phyloP scores from a whole-genome alignment of 768 basidiomycete species.

The Leccinum broughii region DNA sequence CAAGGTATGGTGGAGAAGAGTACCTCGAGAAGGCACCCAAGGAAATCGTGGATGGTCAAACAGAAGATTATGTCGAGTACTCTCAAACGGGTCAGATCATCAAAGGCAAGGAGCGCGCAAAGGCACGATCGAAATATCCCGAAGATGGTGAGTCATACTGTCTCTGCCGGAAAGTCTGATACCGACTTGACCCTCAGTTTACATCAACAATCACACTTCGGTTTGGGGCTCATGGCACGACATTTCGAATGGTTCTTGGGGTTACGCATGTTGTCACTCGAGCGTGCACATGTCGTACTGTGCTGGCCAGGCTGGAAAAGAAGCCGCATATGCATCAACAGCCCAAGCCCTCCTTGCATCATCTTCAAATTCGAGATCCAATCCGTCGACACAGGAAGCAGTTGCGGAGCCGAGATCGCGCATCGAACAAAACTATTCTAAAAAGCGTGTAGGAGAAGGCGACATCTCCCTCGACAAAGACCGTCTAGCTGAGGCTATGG shows the following conservation, averaged over 20 bases:
- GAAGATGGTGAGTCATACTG: slow-evolving; percentile 75
- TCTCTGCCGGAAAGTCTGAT: not conserved
- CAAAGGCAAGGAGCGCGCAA: slow-evolving; percentile 87
- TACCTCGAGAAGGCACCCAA: slow-evolving; percentile 88
- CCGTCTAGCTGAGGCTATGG: slow-evolving; percentile 65
- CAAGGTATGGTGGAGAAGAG: slow-evolving; percentile 92
- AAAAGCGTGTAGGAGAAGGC: slow-evolving; percentile 80
- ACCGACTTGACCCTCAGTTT: slow-evolving; percentile 49
- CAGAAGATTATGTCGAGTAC: slow-evolving; percentile 97
- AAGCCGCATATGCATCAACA: slow-evolving; percentile 73
- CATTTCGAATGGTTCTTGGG: slow-evolving; percentile 70
- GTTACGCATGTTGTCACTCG: slow-evolving; percentile 95
- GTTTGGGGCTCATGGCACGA: slow-evolving; percentile 99
- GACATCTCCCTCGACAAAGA: slow-evolving; percentile 75
- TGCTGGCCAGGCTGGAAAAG: slow-evolving; percentile 81
- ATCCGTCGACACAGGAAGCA: slow-evolving; percentile 32
- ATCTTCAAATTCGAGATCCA: slow-evolving; percentile 29
- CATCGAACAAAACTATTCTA: slow-evolving; percentile 73
- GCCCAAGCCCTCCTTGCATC: slow-evolving; percentile 65
- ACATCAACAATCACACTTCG: slow-evolving; percentile 87
- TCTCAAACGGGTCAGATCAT: slow-evolving; percentile 88
- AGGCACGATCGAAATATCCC: slow-evolving; percentile 88
- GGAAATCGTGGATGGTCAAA: slow-evolving; percentile 93
- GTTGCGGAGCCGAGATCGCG: slow-evolving; percentile 35
- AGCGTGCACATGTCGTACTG: slow-evolving; percentile 86